These are phyloP conservation scores for Annona squamosa DNA, from an alignment of 164 flowering plant species.

Conservation along the genomic window DNA sequence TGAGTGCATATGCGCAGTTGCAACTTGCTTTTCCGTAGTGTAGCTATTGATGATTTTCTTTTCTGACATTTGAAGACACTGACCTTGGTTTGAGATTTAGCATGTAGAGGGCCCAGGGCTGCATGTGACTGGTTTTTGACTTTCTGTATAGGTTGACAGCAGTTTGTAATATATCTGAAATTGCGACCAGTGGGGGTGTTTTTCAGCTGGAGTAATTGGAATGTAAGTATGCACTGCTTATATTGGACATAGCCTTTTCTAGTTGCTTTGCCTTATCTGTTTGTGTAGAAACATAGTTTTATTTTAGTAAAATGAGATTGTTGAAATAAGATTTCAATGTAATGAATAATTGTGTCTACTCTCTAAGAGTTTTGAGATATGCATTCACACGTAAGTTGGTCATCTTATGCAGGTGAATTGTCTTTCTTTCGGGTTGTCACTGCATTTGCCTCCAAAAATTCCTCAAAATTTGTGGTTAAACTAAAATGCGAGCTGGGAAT, in stretches of 20 bases:
- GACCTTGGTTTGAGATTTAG: slow-evolving; percentile 21
- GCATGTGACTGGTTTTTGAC: slow-evolving; percentile 2
- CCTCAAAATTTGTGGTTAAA: too few species aligned
- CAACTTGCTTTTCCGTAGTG: not conserved
- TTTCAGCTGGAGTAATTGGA: not conserved
- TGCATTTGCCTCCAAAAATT: too few species aligned
- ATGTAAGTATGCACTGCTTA: not conserved
- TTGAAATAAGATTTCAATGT: too few species aligned
- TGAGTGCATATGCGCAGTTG: not conserved
- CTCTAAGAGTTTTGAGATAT: too few species aligned
- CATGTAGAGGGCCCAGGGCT: slow-evolving; percentile 20
- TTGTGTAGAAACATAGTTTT: too few species aligned
- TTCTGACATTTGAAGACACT: slow-evolving; percentile 10
- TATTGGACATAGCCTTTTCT: not conserved
- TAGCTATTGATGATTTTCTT: slow-evolving; percentile 16
- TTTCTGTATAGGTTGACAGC: slow-evolving; percentile 47
- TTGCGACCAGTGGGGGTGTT: slow-evolving; percentile 23
- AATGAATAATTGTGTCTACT: too few species aligned
- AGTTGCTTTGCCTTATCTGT: not conserved
- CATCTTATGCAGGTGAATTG: too few species aligned
- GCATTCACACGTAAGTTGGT: too few species aligned
- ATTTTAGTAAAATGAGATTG: too few species aligned
- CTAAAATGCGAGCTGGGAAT: too few species aligned
- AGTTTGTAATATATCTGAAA: slow-evolving; percentile 35
- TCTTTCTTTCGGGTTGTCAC: too few species aligned